Evolutionary conservation across 139 green algal species (phyloP), one percentile per base, ranked within the genome.

Genomic region (Volvox reticuliferus): DNA sequence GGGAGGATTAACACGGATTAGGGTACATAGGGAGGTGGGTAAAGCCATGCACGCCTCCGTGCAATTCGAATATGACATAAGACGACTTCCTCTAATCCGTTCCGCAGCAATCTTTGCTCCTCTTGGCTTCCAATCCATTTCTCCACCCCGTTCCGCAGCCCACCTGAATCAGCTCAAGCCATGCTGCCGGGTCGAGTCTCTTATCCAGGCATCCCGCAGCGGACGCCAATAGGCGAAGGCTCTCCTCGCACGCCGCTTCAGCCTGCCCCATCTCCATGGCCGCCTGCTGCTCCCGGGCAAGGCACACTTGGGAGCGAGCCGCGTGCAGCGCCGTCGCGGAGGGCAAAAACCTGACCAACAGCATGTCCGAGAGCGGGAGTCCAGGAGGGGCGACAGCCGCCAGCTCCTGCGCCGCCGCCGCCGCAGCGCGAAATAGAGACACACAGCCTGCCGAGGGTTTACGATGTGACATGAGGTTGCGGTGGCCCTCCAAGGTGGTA

Each of bases 261-360:
- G 86, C 71, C 71, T 83, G 50, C 73, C 86, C 86, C 71, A 90
- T 50, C 73, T 90, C 71, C 86, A 90, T 63, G 21, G 26, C 73
- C 71, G 26, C 36, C 71, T 90, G 86, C 55, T 32, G n/a, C 44
- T 90, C 86, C 50, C 28, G 50, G 21, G 73, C 86, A 30, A 75
- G n/a, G 21, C n/a, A 62, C 13, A 37, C n/a, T 1, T 18, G 16
- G 1, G 30, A 30, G 12, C 44, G 50, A 22, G 20, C 86, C 18
- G 20, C 12, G 50, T 90, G 86, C 73, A 76, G 50, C 50, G 30
- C 73, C 19, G 37, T 24, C 19, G 71, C 32, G 19, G 32, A 19
- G 0, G 12, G 30, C 73, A 77, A 28, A 73, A 90, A 32, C 50
- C 55, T 50, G 6, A 22, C 17, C 73, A 90, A 69, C 12, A 90